phyloP scores from a whole-genome alignment of 2,329 filamentous ascomycete genomes.

The Penicillium palitans region DNA sequence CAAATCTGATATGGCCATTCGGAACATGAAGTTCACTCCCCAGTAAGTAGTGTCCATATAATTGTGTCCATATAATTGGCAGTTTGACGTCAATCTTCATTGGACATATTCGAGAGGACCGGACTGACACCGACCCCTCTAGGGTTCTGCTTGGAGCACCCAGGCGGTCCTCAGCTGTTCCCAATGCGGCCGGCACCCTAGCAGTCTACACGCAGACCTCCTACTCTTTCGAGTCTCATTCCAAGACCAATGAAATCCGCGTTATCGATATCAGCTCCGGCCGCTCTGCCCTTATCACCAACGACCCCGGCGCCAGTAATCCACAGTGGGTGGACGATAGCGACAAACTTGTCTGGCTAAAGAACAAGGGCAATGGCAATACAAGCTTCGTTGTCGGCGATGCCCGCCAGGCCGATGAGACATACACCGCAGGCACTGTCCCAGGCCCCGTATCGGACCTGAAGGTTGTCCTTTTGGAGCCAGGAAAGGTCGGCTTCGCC shows the following conservation, averaged over 20 bases:
- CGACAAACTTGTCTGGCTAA: constrained; percentile 50
- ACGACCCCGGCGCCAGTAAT: constrained; percentile 46
- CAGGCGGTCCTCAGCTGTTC: constrained; percentile 46
- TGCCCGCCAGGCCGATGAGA: constrained; percentile 41
- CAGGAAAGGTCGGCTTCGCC: constrained; percentile 48
- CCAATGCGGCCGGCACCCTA: constrained; percentile 49
- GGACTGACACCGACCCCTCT: constrained; percentile 5
- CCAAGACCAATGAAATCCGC: constrained; percentile 49
- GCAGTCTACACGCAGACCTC: constrained; percentile 50
- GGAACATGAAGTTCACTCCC: constrained; percentile 44
- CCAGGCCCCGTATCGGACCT: constrained; percentile 49
- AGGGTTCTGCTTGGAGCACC: constrained; percentile 51
- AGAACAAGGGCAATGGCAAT: constrained; percentile 47
- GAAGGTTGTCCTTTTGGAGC: constrained; percentile 45
- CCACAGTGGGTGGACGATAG: constrained; percentile 49
- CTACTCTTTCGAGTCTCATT: constrained; percentile 53
- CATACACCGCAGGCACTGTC: constrained; percentile 49
- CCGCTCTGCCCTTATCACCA: constrained; percentile 44
- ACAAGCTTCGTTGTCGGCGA: constrained; percentile 49
- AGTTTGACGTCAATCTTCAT: background rate
- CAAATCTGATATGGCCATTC: constrained; percentile 41
- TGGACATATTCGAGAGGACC: background rate
- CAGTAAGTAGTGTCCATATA: constrained; percentile 34
- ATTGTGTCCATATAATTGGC: background rate
- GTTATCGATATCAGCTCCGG: constrained; percentile 47